Evolutionary conservation across 106 monocot genomes (phyloP).

Genomic region (Dioscorea zingiberensis): DNA sequence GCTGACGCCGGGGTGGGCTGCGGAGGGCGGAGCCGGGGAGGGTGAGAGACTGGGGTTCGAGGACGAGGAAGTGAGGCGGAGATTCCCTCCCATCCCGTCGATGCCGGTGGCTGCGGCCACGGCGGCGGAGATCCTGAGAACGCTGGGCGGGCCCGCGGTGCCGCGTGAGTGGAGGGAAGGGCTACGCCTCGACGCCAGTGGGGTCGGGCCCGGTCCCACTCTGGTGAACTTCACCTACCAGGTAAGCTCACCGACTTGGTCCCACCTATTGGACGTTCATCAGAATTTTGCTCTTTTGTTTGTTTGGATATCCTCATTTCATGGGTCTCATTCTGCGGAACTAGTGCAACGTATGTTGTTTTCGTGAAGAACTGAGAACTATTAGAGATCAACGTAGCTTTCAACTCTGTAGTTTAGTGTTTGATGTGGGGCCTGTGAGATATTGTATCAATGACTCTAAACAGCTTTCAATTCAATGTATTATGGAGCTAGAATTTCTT

Average conservation of each 20-base stretch:
- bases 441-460: too few species aligned
- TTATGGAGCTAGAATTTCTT: too few species aligned
- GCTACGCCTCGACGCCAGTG: slow-evolving; percentile 7
- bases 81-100: slow-evolving; percentile 77
- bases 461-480: too few species aligned
- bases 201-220: slow-evolving; percentile 36
- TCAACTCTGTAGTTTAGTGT: not conserved
- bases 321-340: too few species aligned
- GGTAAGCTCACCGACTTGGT: slow-evolving; percentile 27
- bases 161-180: slow-evolving; percentile 47
- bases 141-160: slow-evolving; percentile 41
- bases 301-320: not conserved
- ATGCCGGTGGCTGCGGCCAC: slow-evolving; percentile 53
- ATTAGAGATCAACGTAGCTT: not conserved
- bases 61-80: slow-evolving; percentile 36
- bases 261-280: slow-evolving; percentile 1
- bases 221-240: slow-evolving; percentile 78
- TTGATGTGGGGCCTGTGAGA: not conserved
- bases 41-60: slow-evolving; percentile 39
- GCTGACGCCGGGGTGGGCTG: slow-evolving; percentile 79
- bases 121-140: slow-evolving; percentile 44
- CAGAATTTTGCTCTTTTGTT: not conserved
- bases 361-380: not conserved
- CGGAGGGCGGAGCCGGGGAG: slow-evolving; percentile 2
- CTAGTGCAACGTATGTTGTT: too few species aligned